These are phyloP conservation scores for Leucocoprinus birnbaumii DNA, from an alignment of 768 basidiomycete species.

Conservation along the genomic window DNA sequence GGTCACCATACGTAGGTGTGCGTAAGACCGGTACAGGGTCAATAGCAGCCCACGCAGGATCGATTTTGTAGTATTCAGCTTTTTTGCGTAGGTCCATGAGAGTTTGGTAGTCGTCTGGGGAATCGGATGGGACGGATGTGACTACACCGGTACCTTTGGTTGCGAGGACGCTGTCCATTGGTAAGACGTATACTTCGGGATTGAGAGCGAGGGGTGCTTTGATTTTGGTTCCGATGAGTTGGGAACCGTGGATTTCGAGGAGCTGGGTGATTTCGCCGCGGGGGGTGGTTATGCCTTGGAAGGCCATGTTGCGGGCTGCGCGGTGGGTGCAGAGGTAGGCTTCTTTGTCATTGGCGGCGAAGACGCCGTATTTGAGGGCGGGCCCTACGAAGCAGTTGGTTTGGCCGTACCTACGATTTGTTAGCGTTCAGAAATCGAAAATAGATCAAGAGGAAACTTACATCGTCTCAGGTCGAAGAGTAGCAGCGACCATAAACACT, in stretches of 20 bases:
- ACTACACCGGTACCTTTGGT: slow-evolving; percentile 99
- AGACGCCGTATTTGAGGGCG: slow-evolving; percentile 88
- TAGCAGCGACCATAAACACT: slow-evolving; percentile 93
- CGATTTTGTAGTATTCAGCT: slow-evolving; percentile 93
- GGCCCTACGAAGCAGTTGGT: slow-evolving; percentile 97
- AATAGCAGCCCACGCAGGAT: slow-evolving; percentile 80
- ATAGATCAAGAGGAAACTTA: slow-evolving; percentile 30
- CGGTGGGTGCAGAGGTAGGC: slow-evolving; percentile 88
- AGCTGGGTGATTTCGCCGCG: slow-evolving; percentile 75
- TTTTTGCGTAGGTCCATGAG: slow-evolving; percentile 93
- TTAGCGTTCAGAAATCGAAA: slow-evolving; percentile 1
- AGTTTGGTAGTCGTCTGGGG: slow-evolving; percentile 94
- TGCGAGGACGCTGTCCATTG: slow-evolving; percentile 98
- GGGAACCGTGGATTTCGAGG: slow-evolving; percentile 73
- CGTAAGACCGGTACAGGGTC: slow-evolving; percentile 86
- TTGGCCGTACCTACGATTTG: slow-evolving; percentile 79
- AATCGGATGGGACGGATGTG: slow-evolving; percentile 97
- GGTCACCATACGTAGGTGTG: slow-evolving; percentile 90
- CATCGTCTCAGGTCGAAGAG: slow-evolving; percentile 96
- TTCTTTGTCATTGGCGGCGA: slow-evolving; percentile 81
- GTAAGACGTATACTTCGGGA: slow-evolving; percentile 90
- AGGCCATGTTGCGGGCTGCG: slow-evolving; percentile 96
- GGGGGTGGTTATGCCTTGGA: slow-evolving; percentile 78
- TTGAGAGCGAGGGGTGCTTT: slow-evolving; percentile 81
- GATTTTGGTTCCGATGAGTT: slow-evolving; percentile 85